phyloP scores from a whole-genome alignment of 2,329 filamentous ascomycete species.

The Sordariomycetes sp. region DNA sequence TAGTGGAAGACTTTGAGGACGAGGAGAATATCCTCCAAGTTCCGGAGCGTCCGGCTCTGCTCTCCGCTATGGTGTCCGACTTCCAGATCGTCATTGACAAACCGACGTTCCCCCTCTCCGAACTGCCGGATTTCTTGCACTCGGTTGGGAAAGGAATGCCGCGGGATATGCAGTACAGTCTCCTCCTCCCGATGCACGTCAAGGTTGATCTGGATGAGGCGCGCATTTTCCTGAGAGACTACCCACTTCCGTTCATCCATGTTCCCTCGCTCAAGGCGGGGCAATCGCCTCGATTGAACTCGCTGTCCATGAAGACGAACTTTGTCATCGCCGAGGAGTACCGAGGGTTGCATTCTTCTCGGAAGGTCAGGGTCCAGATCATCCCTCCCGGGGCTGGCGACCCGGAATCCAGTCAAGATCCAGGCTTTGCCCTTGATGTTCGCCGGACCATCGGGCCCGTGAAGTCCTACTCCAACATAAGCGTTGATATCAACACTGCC shows the following conservation, averaged over 20 bases:
- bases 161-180: slow-evolving; percentile 74
- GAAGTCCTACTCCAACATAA: slow-evolving; percentile 91
- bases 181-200: slow-evolving; percentile 82
- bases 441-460: slow-evolving; percentile 85
- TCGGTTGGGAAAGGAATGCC: slow-evolving; percentile 96
- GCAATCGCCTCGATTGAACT: slow-evolving; percentile 68
- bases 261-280: slow-evolving; percentile 70
- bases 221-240: slow-evolving; percentile 77
- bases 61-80: slow-evolving; percentile 71
- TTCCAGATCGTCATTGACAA: slow-evolving; percentile 80
- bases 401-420: slow-evolving; percentile 37
- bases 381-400: slow-evolving; percentile 57
- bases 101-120: slow-evolving; percentile 73
- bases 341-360: slow-evolving; percentile 63
- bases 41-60: slow-evolving; percentile 70
- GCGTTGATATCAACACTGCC: slow-evolving; percentile 83
- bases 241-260: slow-evolving; percentile 83
- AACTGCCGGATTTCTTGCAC: slow-evolving; percentile 75
- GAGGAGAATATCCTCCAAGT: slow-evolving; percentile 76
- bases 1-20: slow-evolving; percentile 71
- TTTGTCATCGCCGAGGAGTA: slow-evolving; percentile 96
- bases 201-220: slow-evolving; percentile 85
- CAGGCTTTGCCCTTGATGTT: slow-evolving; percentile 73
- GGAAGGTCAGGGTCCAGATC: slow-evolving; percentile 71
- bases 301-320: slow-evolving; percentile 73